Conservation (phyloP, 129 eudicot genomes). For the Flaveria linearis region DNA sequence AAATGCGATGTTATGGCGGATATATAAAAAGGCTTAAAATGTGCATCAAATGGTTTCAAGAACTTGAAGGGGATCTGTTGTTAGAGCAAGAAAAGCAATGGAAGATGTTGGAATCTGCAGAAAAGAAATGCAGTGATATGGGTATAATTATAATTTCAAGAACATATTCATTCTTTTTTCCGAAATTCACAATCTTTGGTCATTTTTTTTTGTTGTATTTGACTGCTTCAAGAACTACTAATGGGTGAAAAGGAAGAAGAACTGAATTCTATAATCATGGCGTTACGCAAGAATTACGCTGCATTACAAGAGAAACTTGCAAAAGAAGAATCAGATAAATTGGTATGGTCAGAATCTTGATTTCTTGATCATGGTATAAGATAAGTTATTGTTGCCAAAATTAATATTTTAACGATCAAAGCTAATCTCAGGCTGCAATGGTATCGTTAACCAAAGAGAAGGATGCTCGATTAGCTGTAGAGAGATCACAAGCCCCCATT, state of each 20-base stretch:
- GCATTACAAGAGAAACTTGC: slow-evolving; percentile 62
- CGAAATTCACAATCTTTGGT: neutral
- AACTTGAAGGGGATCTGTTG: slow-evolving; percentile 57
- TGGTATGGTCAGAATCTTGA: slow-evolving; percentile 44
- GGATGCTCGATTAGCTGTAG: slow-evolving; percentile 70
- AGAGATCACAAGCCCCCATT: slow-evolving; percentile 60
- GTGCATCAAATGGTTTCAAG: slow-evolving; percentile 88
- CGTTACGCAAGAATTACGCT: slow-evolving; percentile 58
- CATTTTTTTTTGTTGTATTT: neutral
- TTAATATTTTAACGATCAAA: neutral
- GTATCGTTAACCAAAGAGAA: slow-evolving; percentile 66
- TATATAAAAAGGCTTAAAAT: slow-evolving; percentile 67
- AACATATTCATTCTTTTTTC: slow-evolving; percentile 6
- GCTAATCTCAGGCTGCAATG: slow-evolving; percentile 61
- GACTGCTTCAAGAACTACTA: slow-evolving; percentile 49
- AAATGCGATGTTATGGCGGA: slow-evolving; percentile 80
- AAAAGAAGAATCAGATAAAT: slow-evolving; percentile 75
- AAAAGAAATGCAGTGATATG: slow-evolving; percentile 70
- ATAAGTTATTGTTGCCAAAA: neutral
- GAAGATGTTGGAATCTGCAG: slow-evolving; percentile 62
- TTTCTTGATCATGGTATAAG: neutral
- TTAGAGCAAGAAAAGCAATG: slow-evolving; percentile 62
- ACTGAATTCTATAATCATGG: slow-evolving; percentile 70
- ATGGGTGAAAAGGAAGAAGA: slow-evolving; percentile 86
- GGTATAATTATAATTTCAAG: slow-evolving; percentile 45